Evolutionary conservation across 441 rosid genomes (phyloP).

Genomic region (Gossypium aridum): DNA sequence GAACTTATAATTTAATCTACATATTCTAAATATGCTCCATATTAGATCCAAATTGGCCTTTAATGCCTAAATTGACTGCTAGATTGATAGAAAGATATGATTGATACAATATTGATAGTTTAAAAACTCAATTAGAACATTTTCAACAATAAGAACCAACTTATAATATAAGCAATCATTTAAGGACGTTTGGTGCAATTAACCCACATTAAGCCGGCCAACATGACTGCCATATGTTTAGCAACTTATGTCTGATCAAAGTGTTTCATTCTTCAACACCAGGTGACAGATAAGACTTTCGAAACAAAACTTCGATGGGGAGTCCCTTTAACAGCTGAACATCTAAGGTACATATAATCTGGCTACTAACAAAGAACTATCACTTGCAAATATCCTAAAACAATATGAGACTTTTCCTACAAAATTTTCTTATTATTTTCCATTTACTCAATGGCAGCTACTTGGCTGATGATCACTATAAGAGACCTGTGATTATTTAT

Average conservation of each 20-base stretch:
- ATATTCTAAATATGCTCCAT: neutral
- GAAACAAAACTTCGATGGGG: slow-evolving; percentile 62
- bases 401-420: neutral
- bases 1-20: neutral
- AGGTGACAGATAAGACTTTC: slow-evolving; percentile 47
- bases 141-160: neutral
- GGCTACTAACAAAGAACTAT: neutral
- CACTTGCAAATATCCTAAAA: neutral
- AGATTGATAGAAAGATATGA: neutral
- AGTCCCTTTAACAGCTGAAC: slow-evolving; percentile 51
- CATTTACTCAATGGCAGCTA: slow-evolving; percentile 35
- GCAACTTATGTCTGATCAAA: neutral
- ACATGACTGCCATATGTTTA: neutral
- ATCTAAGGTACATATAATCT: slow-evolving; percentile 54
- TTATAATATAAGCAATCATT: neutral
- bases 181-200: neutral
- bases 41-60: neutral
- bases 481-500: slow-evolving; percentile 52
- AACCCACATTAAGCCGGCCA: neutral
- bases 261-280: slow-evolving; percentile 13
- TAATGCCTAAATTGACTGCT: neutral
- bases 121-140: neutral
- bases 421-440: neutral
- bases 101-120: neutral
- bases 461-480: slow-evolving; percentile 66